Evolutionary conservation across 768 basidiomycete species (phyloP).

Genomic region (Mycena rebaudengoi): DNA sequence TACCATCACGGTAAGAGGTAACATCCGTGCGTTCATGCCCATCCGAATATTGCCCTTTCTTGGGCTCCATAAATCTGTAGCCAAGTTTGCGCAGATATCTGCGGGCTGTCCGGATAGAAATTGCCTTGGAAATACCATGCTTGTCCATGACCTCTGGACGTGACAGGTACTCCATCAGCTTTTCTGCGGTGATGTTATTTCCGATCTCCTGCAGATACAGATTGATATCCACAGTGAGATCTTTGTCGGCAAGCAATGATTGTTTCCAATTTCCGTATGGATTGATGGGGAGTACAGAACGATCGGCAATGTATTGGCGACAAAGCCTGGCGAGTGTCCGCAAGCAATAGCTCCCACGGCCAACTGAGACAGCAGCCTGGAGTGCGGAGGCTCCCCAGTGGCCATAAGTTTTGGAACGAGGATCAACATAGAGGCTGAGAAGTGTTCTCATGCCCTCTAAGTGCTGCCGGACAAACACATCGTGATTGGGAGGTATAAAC

Average conservation of each 20-base stretch:
- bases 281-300: slow-evolving; percentile 8
- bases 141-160: slow-evolving; percentile 10
- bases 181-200: slow-evolving; percentile 27
- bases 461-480: not conserved
- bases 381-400: not conserved
- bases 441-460: not conserved
- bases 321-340: not conserved
- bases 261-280: slow-evolving; percentile 13
- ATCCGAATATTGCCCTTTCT: slow-evolving; percentile 32
- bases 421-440: not conserved
- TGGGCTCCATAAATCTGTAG: slow-evolving; percentile 29
- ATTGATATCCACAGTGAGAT: slow-evolving; percentile 18
- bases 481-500: not conserved
- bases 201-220: slow-evolving; percentile 28
- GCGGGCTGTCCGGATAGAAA: slow-evolving; percentile 33
- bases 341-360: not conserved
- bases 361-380: not conserved
- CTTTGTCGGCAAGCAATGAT: slow-evolving; percentile 23
- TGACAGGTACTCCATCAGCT: slow-evolving; percentile 29
- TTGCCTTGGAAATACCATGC: slow-evolving; percentile 21
- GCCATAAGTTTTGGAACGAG: not conserved
- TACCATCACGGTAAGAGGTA: slow-evolving; percentile 36
- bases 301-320: not conserved
- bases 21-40: slow-evolving; percentile 47
- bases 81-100: slow-evolving; percentile 32